A percentile compares a stretch with the other conserved stretches of the same genome.
phyloP scores from a whole-genome alignment of 257 asterid species.

The Nicotiana tabacum region DNA sequence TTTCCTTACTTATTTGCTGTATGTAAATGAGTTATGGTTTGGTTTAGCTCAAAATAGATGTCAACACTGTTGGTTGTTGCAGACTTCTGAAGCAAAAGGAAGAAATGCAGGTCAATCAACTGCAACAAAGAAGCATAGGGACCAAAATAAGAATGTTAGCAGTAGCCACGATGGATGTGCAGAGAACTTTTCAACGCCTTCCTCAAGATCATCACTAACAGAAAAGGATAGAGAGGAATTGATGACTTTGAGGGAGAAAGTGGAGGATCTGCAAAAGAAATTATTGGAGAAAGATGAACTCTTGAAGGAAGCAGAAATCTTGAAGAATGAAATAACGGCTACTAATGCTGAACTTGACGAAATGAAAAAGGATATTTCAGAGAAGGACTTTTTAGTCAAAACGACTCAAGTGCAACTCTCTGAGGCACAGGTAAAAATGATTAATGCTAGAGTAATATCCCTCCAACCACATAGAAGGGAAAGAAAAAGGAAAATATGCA shows the following conservation, averaged over 20 bases:
- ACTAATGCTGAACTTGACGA: slow-evolving; percentile 39
- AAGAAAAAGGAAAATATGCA: background rate
- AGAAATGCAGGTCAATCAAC: slow-evolving; percentile 44
- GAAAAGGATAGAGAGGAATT: slow-evolving; percentile 80
- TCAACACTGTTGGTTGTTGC: slow-evolving; percentile 27
- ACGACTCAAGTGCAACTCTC: slow-evolving; percentile 75
- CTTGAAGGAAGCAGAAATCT: slow-evolving; percentile 51
- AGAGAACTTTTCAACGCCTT: slow-evolving; percentile 43
- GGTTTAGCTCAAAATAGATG: slow-evolving; percentile 6
- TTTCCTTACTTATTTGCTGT: background rate
- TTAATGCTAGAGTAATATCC: background rate
- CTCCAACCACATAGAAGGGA: background rate
- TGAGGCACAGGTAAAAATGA: slow-evolving; percentile 57
- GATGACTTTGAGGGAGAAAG: slow-evolving; percentile 49
- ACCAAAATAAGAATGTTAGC: slow-evolving; percentile 28
- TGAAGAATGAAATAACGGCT: slow-evolving; percentile 50
- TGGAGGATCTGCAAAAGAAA: slow-evolving; percentile 59
- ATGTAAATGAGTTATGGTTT: background rate
- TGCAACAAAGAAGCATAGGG: slow-evolving; percentile 47
- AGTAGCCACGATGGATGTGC: slow-evolving; percentile 34
- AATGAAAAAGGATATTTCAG: slow-evolving; percentile 44
- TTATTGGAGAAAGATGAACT: slow-evolving; percentile 74
- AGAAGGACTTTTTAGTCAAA: slow-evolving; percentile 59
- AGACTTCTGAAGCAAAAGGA: slow-evolving; percentile 46
- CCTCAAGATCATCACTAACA: slow-evolving; percentile 48